Base-by-base conservation (phyloP, 192 early-diverging fungal genomes). In the Linnemannia schmuckeri region DNA sequence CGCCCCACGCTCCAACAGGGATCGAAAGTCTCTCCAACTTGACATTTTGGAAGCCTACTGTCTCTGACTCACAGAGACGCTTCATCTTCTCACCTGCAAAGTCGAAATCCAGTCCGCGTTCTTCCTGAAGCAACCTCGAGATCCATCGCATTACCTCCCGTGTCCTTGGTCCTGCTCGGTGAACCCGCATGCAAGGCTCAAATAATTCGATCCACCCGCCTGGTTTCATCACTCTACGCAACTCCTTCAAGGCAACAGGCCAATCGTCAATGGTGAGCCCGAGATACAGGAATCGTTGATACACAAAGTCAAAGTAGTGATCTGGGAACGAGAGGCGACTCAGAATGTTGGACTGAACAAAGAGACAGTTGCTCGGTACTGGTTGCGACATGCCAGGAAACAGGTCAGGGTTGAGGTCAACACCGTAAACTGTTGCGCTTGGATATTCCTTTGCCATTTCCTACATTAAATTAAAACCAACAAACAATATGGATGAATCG, bases 291-390 rank as follows among this genome's bases (percentile, higher is more conserved):
- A 87, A 88, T 10, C 89, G 75, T 37, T 88, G 79, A 63, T 84
- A 80, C 27, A 90, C 85, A 79, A 88, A 90, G 68, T 90, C 88
- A 77, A 90, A 90, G n/a, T 88, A 89, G 17, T 79, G 38, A 70
- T 89, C 78, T 37, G 76, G 80, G 75, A 88, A 90, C 44, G 88
- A 87, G 22, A 90, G 66, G 17, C 89, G 84, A 17, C 35, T 81
- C 55, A 90, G 47, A 6, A 90, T 66, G 54, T 90, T 90, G 6
- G 82, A 78, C 61, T 89, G 78, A 2, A 80, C 81, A 40, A 87
- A 87, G 10, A 87, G 76, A 41, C 85, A 87, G 41, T 87, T 87
- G 61, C 85, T 87, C 24, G 85, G 85, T 1, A 87, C 85, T 3
- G 70, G 79, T 70, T 78, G 79, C 0, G 77, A 80, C 9, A 76